A percentile compares a stretch with the other conserved stretches of the same genome.
Evolutionary conservation across 176 grass and related monocot species (phyloP).

Genomic region (Paspalum vaginatum): DNA sequence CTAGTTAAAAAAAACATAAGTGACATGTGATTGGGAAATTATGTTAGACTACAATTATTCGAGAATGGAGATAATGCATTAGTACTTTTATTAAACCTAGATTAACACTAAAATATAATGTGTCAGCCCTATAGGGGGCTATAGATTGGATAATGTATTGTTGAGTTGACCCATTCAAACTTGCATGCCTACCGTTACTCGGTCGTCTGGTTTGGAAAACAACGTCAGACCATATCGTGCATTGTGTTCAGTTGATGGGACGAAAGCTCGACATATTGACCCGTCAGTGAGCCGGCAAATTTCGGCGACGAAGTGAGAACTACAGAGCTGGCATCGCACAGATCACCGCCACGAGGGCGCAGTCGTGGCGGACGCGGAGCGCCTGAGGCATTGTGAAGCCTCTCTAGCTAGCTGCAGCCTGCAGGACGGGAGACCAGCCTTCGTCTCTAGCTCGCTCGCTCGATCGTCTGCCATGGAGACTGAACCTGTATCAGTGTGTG

Average conservation of each 20-base stretch:
- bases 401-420: not conserved
- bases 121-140: too few species aligned
- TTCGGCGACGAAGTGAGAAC: not conserved
- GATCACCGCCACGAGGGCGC: not conserved
- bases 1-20: too few species aligned
- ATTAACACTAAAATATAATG: too few species aligned
- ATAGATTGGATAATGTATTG: too few species aligned
- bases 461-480: conserved; percentile 2
- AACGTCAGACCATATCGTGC: too few species aligned
- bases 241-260: not conserved
- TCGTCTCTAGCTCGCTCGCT: not conserved
- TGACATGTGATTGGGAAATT: too few species aligned
- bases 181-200: too few species aligned
- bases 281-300: not conserved
- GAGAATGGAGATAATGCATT: too few species aligned
- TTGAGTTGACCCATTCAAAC: too few species aligned
- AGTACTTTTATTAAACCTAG: too few species aligned
- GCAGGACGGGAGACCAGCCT: conserved; percentile 11
- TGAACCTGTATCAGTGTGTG: conserved; percentile 37
- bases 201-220: too few species aligned
- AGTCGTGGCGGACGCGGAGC: conserved; percentile 14
- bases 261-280: not conserved
- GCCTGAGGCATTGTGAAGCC: conserved; percentile 12
- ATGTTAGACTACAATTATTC: too few species aligned
- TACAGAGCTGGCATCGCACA: not conserved